These are phyloP conservation scores for Vaccinium macrocarpon DNA, from an alignment of 148 eudicot genomes.

Conservation along the genomic window DNA sequence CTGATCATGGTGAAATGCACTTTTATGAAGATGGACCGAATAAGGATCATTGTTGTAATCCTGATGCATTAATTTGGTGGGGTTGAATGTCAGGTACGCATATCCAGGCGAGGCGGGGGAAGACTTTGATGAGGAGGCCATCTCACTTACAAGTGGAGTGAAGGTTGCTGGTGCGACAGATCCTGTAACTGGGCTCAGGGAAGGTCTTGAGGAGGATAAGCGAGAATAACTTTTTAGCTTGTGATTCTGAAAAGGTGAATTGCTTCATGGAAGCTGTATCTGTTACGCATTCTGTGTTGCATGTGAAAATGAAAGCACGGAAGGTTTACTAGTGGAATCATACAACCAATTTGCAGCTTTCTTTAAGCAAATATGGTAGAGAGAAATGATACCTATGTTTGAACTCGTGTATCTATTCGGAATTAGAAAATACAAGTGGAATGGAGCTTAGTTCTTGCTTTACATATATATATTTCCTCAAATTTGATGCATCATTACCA, in stretches of 20 bases:
- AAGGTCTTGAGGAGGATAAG: constrained; percentile 84
- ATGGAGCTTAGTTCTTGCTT: constrained; percentile 6
- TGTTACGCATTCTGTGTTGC: neutral
- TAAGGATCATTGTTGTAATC: neutral
- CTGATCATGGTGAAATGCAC: neutral
- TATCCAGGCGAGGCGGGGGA: constrained; percentile 77
- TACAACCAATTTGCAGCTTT: neutral
- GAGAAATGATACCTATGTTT: neutral
- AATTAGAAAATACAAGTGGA: neutral
- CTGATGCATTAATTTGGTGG: neutral
- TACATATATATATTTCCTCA: neutral
- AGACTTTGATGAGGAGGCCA: constrained; percentile 87
- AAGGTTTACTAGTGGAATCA: neutral
- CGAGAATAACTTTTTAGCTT: constrained; percentile 40
- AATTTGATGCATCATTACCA: neutral
- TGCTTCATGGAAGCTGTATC: constrained; percentile 9
- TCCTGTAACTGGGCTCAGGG: constrained; percentile 52
- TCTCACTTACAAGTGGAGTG: constrained; percentile 60
- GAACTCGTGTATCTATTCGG: neutral
- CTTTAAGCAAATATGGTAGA: neutral
- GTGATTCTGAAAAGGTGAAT: constrained; percentile 13
- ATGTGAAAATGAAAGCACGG: constrained; percentile 9
- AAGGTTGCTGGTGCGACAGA: constrained; percentile 54
- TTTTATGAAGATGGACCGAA: neutral
- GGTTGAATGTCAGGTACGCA: constrained; percentile 58